These are phyloP conservation scores for Fusarium sp. DNA, from an alignment of 2,329 filamentous ascomycete genomes.

Conservation along the genomic window DNA sequence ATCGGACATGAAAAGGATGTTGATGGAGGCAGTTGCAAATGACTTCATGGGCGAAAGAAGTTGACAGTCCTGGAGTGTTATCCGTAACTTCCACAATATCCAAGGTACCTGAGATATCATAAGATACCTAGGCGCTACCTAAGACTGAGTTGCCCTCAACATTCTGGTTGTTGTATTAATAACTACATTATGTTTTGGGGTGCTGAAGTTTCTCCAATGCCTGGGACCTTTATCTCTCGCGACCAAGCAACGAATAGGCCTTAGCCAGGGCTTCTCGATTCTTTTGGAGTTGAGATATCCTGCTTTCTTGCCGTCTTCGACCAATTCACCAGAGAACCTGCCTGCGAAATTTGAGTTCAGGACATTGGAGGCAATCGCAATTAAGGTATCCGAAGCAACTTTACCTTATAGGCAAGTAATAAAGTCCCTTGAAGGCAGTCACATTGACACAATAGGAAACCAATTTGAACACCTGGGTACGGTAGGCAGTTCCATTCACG, in stretches of 20 bases:
- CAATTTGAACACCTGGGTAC: background rate
- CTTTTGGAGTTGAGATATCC: background rate
- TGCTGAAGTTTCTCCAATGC: background rate
- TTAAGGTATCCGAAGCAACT: background rate
- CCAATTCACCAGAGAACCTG: background rate
- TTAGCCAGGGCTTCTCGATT: background rate
- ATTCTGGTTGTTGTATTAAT: background rate
- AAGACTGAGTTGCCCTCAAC: background rate
- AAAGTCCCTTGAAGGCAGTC: background rate
- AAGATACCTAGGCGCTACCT: background rate
- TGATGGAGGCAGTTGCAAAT: constrained; percentile 11
- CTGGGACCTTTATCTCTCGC: background rate
- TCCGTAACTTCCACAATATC: background rate
- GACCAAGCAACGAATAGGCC: background rate
- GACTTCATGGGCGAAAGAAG: background rate
- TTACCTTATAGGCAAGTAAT: background rate
- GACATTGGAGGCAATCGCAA: background rate
- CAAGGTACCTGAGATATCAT: background rate
- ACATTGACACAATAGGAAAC: too few species aligned
- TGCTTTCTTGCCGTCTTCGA: background rate
- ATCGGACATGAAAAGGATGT: background rate
- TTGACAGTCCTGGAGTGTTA: background rate
- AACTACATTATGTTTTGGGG: background rate
- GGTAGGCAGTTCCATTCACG: background rate
- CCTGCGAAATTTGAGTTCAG: background rate